Percentiles rank a stretch among this genome's conserved stretches.
These are phyloP conservation scores for Cercis canadensis DNA, from an alignment of 306 rosid species.

Conservation along the genomic window DNA sequence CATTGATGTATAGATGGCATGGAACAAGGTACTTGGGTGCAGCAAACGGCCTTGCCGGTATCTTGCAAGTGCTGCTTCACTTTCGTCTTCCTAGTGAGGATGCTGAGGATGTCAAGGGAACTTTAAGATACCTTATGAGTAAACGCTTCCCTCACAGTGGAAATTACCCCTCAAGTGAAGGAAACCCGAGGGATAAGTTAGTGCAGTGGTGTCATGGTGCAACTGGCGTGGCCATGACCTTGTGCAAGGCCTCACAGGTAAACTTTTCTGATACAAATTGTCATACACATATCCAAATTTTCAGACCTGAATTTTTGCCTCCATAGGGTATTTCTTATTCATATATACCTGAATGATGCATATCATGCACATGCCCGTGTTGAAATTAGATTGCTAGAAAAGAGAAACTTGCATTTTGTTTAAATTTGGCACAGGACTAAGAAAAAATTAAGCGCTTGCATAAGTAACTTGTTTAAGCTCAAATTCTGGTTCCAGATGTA, in stretches of 20 bases:
- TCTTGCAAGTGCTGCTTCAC: slow-evolving; percentile 78
- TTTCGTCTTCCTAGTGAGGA: slow-evolving; percentile 69
- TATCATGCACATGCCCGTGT: too few relatives aligned
- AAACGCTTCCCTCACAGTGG: slow-evolving; percentile 84
- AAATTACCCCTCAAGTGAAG: slow-evolving; percentile 94
- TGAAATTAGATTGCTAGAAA: too few relatives aligned
- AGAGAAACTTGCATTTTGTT: too few relatives aligned
- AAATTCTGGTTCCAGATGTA: too few relatives aligned
- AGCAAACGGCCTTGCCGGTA: slow-evolving; percentile 89
- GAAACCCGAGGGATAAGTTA: slow-evolving; percentile 78
- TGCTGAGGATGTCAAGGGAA: slow-evolving; percentile 77
- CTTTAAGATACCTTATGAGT: slow-evolving; percentile 77
- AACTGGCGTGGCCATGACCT: slow-evolving; percentile 80
- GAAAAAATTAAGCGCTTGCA: too few relatives aligned
- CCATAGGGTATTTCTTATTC: too few relatives aligned
- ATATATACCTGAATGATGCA: too few relatives aligned
- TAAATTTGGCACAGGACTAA: too few relatives aligned
- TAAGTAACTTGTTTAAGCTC: too few relatives aligned
- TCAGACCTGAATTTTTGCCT: too few relatives aligned
- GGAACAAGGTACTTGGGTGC: slow-evolving; percentile 94
- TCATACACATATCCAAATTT: background rate
- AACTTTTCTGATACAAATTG: background rate
- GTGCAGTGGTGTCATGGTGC: slow-evolving; percentile 97
- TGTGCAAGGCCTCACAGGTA: slow-evolving; percentile 92
- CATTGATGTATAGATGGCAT: slow-evolving; percentile 93